These are phyloP conservation scores for Fusarium gaditjirri DNA, from an alignment of 2,329 filamentous ascomycete genomes.

Conservation along the genomic window DNA sequence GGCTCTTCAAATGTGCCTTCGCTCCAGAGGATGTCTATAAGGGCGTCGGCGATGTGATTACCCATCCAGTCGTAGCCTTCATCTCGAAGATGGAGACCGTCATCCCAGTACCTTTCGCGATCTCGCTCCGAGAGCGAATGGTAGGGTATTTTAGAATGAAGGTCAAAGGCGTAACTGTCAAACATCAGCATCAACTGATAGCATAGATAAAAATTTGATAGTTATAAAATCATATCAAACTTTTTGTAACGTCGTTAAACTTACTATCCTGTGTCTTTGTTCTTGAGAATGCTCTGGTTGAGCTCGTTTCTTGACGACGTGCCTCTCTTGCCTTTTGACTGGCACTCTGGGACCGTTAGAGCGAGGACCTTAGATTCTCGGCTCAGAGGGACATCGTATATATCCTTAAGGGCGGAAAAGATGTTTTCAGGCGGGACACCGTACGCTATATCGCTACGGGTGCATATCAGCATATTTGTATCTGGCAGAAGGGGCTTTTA, in stretches of 20 bases:
- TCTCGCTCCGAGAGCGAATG: slow-evolving; percentile 58
- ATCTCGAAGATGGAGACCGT: slow-evolving; percentile 67
- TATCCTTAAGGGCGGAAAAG: slow-evolving; percentile 58
- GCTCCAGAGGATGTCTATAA: slow-evolving; percentile 60
- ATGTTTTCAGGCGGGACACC: slow-evolving; percentile 54
- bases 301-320: slow-evolving; percentile 55
- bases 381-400: slow-evolving; percentile 62
- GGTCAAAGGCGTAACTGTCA: slow-evolving; percentile 66
- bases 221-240: neutral
- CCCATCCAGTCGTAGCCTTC: slow-evolving; percentile 73
- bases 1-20: slow-evolving; percentile 40
- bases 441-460: slow-evolving; percentile 61
- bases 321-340: slow-evolving; percentile 43
- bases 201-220: neutral
- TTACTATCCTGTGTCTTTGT: slow-evolving; percentile 64
- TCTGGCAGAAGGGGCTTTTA: no score
- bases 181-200: neutral
- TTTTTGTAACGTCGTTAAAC: slow-evolving; percentile 37
- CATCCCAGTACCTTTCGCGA: slow-evolving; percentile 66
- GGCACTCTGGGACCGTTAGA: slow-evolving; percentile 69
- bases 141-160: slow-evolving; percentile 65
- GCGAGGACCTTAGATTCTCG: slow-evolving; percentile 67
- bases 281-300: slow-evolving; percentile 63
- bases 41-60: slow-evolving; percentile 61
- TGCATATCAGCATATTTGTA: neutral